Base-by-base conservation (phyloP, 2,329 filamentous ascomycete genomes). In the Raffaelea arxii region DNA sequence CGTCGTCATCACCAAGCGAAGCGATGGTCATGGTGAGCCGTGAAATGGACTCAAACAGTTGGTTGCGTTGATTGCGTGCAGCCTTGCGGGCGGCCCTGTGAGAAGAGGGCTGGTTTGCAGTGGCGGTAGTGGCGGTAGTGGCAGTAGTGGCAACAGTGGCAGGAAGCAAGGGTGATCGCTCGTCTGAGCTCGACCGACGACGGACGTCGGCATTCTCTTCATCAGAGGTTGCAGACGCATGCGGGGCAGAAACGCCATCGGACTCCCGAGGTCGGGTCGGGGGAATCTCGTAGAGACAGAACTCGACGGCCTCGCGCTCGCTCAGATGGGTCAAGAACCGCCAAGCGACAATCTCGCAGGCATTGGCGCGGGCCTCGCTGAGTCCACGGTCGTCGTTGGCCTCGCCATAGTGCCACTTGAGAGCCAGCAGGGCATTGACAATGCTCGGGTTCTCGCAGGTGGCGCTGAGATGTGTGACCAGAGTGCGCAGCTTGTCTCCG, bases 271-370 rank as follows among this genome's bases (percentile, higher is more conserved):
- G 21, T 18, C 11, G 14, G 9, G 56, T 53, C 44, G 68, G 67
- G 2, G 82, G 80, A 39, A 90, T 76, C 60, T 90, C 84, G 54
- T 82, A 82, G 27, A 89, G 74, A 46, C 86, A 83, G 56, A 74
- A 86, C 46, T 87, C 79, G 23, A 91, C 81, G 9, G 80, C 80
- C 56, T 90, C 85, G 22, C 78, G 70, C 58, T 88, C 83, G 2
- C 81, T 82, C 25, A 89, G 67, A 46, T 78, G 78, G 16, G 78
- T 79, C 30, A 90, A 68, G 55, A 88, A 87, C 35, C 85, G 77
- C 82, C 84, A 89, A 32, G 86, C 86, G 14, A 88, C 83, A 51
- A 88, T 84, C 65, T 91, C 86, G 58, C 85, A 90, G 24, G 83
- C 84, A 58, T 79, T 77, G 19, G 82, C 83, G 46, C 85, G 74